Percentiles rank a stretch among this genome's conserved stretches.
Evolutionary conservation across 2,329 filamentous ascomycete genomes (phyloP).

Genomic region (Xylaria sp.): DNA sequence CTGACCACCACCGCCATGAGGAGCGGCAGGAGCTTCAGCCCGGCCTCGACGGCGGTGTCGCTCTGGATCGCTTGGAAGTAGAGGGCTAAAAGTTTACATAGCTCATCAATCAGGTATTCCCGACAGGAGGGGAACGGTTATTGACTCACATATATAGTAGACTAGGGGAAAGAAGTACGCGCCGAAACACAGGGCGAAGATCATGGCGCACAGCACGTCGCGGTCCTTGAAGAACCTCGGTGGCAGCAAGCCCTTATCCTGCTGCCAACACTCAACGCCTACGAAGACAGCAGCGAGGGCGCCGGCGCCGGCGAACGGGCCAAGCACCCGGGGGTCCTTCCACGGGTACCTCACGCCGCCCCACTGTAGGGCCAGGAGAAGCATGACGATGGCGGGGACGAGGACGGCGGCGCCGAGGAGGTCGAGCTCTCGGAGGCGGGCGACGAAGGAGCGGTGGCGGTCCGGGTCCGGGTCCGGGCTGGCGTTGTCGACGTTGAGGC

Average conservation of each 20-base stretch:
- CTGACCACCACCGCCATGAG: slow-evolving; percentile 54
- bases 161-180: slow-evolving; percentile 56
- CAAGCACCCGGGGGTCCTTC: slow-evolving; percentile 52
- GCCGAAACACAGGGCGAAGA: slow-evolving; percentile 46
- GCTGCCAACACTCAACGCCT: slow-evolving; percentile 47
- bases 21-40: slow-evolving; percentile 57
- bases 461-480: slow-evolving; percentile 15
- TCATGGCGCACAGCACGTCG: slow-evolving; percentile 38
- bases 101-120: neutral
- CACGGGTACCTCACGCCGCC: slow-evolving; percentile 57
- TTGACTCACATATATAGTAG: slow-evolving; percentile 53
- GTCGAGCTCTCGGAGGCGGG: slow-evolving; percentile 15
- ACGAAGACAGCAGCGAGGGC: slow-evolving; percentile 51
- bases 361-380: slow-evolving; percentile 60
- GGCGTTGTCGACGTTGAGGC: slow-evolving; percentile 22
- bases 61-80: slow-evolving; percentile 59
- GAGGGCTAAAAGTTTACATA: slow-evolving; percentile 41
- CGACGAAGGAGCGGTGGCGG: neutral
- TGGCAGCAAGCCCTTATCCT: slow-evolving; percentile 53
- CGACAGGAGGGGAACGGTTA: neutral
- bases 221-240: slow-evolving; percentile 52
- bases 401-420: slow-evolving; percentile 8
- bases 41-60: slow-evolving; percentile 54
- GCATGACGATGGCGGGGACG: slow-evolving; percentile 51
- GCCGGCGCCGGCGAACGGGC: slow-evolving; percentile 53